Evolutionary conservation across 768 basidiomycete genomes (phyloP), one percentile per base, ranked within the genome.

Genomic region (Russula vinacea): DNA sequence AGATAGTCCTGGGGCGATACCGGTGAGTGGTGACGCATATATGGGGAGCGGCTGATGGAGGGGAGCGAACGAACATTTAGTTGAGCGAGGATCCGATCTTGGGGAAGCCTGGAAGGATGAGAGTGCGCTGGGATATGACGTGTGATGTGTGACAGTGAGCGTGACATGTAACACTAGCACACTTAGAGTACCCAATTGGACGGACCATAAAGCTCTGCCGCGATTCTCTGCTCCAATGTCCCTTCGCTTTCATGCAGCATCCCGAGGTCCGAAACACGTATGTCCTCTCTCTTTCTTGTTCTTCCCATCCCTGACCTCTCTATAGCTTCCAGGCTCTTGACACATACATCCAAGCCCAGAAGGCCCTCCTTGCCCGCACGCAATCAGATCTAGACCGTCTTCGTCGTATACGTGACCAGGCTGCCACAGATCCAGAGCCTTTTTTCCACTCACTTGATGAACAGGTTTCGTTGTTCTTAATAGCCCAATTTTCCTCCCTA

Each of bases 271-370:
- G 29, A 24, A 51, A 65, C 42, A 65, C 59, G 64, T 65, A 37
- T 19, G 55, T 61, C 29, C 33, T 37, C 40, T 10, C 3, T 16
- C 14, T 22, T 29, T 19, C 3, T 24, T n/a, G 22, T 16, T 0
- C 0, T 10, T 32, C 26, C 13, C 4, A 10, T 17, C 22, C 24
- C 50, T 52, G 13, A 33, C 29, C 10, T 14, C 10, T 29, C 5
- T 53, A 16, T 39, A 87, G 85, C 70, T 74, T 84, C 69, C 80
- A 87, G 73, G 86, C 86, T 78, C 86, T 91, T 69, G 81, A 84
- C 69, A 76, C 76, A 54, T 91, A 85, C 74, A 81, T 91, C 66
- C 78, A 81, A 60, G 76, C 81, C 47, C 89, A 91, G 74, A 82
- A 75, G 72, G 71, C 77, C 22, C 68, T 89, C 39, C 81, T 91